Evolutionary conservation across 2,329 filamentous ascomycete genomes (phyloP).

Genomic region (Corinectria fuckeliana): DNA sequence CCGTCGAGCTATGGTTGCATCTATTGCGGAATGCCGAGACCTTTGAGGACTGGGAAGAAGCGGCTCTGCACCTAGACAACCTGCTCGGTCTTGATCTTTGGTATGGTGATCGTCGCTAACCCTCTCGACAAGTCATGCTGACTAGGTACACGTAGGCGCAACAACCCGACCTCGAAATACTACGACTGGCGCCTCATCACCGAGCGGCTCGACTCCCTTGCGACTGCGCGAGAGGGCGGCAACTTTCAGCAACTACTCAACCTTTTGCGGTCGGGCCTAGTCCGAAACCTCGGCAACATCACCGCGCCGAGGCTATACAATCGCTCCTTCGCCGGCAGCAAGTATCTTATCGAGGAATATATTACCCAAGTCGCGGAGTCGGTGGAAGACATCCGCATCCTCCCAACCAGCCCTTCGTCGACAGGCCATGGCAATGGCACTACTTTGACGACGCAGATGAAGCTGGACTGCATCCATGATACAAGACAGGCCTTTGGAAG

Average conservation of each 20-base stretch:
- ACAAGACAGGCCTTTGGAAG: constrained; percentile 87
- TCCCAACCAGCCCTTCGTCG: constrained; percentile 62
- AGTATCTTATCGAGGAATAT: constrained; percentile 90
- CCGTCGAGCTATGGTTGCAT: constrained; percentile 69
- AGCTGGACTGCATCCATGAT: constrained; percentile 86
- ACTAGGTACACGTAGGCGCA: constrained; percentile 68
- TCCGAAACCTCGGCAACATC: constrained; percentile 92
- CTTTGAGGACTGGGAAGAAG: constrained; percentile 87
- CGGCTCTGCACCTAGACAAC: constrained; percentile 83
- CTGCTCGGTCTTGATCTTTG: constrained; percentile 82
- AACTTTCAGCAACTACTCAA: constrained; percentile 80
- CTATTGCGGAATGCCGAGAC: constrained; percentile 69
- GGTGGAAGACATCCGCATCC: constrained; percentile 74
- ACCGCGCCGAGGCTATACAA: constrained; percentile 83
- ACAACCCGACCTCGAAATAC: constrained; percentile 78
- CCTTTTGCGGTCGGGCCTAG: constrained; percentile 77
- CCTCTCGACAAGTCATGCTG: constrained; percentile 7
- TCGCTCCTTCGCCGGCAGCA: constrained; percentile 85
- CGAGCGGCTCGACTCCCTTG: constrained; percentile 74
- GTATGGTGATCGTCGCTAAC: constrained; percentile 50
- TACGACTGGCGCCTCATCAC: constrained; percentile 89
- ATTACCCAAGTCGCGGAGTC: constrained; percentile 83
- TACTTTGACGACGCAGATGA: constrained; percentile 72
- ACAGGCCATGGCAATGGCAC: constrained; percentile 43
- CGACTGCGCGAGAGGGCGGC: constrained; percentile 70